phyloP scores from a whole-genome alignment of 108 stramenopile species.

The Cyclotella cryptica region DNA sequence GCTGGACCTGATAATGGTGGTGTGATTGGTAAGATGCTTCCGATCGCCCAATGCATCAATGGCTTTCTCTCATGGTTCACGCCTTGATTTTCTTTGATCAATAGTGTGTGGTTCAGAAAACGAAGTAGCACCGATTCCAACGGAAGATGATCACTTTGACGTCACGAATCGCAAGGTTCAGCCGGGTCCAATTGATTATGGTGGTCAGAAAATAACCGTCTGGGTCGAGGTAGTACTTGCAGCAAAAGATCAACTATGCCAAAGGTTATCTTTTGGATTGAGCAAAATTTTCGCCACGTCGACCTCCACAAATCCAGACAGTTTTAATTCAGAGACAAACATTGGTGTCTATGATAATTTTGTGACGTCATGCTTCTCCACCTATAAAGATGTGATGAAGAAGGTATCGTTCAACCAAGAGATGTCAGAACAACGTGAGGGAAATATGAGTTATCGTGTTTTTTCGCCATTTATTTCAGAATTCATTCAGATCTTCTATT shows the following conservation, averaged over 20 bases:
- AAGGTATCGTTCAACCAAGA: constrained; percentile 46
- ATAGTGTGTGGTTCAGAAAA: constrained; percentile 46
- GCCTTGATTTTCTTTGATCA: neutral
- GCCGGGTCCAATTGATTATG: constrained; percentile 15
- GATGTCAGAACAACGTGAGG: constrained; percentile 41
- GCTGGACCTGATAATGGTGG: constrained; percentile 27
- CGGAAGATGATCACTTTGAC: constrained; percentile 35
- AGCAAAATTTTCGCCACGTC: constrained; percentile 45
- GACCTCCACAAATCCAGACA: constrained; percentile 16
- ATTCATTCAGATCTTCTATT: too few relatives aligned
- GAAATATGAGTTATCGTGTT: too few relatives aligned
- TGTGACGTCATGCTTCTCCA: constrained; percentile 41
- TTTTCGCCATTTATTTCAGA: too few relatives aligned
- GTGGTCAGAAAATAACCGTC: constrained; percentile 35
- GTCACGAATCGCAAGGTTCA: constrained; percentile 38
- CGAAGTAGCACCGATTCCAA: constrained; percentile 46
- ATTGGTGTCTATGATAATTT: constrained; percentile 58
- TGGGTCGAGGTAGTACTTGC: constrained; percentile 31
- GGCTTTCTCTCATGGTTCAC: neutral
- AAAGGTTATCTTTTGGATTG: constrained; percentile 56
- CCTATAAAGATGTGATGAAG: constrained; percentile 48
- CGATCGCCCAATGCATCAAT: constrained; percentile 7
- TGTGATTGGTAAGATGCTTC: constrained; percentile 5
- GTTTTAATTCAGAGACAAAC: constrained; percentile 38
- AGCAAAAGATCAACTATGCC: constrained; percentile 58